A percentile compares a stretch with the other conserved stretches of the same genome.
Conservation (phyloP, 106 monocot genomes). For the Iris macrosiphon region DNA sequence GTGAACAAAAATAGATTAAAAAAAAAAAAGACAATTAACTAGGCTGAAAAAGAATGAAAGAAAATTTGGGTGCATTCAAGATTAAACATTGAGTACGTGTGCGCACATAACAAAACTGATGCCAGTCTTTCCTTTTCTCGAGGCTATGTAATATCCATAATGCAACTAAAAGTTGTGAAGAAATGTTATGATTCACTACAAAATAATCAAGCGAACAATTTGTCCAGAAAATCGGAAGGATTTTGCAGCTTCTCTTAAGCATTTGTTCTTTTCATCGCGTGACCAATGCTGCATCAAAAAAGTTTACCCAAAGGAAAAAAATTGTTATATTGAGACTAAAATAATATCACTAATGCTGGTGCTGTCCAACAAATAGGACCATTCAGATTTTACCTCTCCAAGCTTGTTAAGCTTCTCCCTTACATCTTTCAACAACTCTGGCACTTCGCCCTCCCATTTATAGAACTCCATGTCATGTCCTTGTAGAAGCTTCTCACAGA, state of each 20-base stretch:
- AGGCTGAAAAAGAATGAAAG: no score
- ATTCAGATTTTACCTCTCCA: slow-evolving; percentile 46
- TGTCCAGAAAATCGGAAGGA: slow-evolving; percentile 58
- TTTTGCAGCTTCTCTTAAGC: slow-evolving; percentile 82
- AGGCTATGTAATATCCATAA: no score
- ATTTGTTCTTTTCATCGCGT: slow-evolving; percentile 79
- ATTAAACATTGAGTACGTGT: no score
- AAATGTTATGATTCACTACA: slow-evolving; percentile 12
- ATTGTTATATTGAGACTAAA: no score
- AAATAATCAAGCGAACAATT: slow-evolving; percentile 79
- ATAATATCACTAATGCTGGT: no score
- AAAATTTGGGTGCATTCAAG: no score
- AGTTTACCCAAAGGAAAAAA: background rate
- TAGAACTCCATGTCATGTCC: slow-evolving; percentile 83
- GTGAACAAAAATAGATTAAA: no score
- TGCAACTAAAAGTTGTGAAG: background rate
- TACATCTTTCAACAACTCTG: slow-evolving; percentile 50
- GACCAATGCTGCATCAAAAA: slow-evolving; percentile 71
- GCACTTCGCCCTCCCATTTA: slow-evolving; percentile 74
- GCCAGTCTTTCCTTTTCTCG: no score
- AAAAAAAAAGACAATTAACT: no score
- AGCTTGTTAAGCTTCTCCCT: slow-evolving; percentile 89
- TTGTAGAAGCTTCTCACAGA: slow-evolving; percentile 54
- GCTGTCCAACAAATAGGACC: background rate
- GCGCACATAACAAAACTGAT: no score